Conservation (phyloP, 768 basidiomycete genomes). For the Mycena haematopus region DNA sequence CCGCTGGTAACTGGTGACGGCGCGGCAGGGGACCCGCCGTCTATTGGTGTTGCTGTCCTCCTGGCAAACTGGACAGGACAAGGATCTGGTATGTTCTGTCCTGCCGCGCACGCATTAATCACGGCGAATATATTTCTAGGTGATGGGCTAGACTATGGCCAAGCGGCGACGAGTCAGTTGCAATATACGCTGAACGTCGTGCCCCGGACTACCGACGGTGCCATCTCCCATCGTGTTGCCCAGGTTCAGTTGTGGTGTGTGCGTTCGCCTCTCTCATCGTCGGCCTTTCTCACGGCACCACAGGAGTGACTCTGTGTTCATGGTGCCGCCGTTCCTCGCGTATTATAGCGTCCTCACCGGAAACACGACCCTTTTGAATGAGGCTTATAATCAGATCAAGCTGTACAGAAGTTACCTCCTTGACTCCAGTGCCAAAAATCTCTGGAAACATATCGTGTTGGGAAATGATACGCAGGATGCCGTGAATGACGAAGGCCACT, state of each 20-base stretch:
- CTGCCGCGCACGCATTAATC: not conserved
- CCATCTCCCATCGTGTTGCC: slow-evolving; percentile 76
- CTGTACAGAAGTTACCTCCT: slow-evolving; percentile 73
- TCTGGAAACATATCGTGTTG: slow-evolving; percentile 81
- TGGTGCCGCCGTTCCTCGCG: slow-evolving; percentile 88
- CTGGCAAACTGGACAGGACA: slow-evolving; percentile 55
- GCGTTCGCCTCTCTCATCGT: not conserved
- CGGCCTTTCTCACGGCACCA: not conserved
- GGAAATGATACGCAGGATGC: slow-evolving; percentile 43
- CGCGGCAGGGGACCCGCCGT: slow-evolving; percentile 80
- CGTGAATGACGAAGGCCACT: slow-evolving; percentile 70
- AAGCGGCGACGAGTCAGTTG: slow-evolving; percentile 71
- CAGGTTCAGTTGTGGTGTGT: slow-evolving; percentile 75
- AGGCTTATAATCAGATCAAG: slow-evolving; percentile 74
- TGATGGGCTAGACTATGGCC: slow-evolving; percentile 60
- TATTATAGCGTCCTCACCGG: slow-evolving; percentile 73
- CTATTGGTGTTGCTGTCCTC: slow-evolving; percentile 75
- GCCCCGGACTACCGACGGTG: slow-evolving; percentile 74
- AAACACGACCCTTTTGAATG: slow-evolving; percentile 63
- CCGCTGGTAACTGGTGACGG: slow-evolving; percentile 62
- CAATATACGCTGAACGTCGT: slow-evolving; percentile 62
- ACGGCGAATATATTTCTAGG: not conserved
- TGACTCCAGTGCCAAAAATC: slow-evolving; percentile 52
- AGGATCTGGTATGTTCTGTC: slow-evolving; percentile 14
- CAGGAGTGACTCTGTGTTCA: slow-evolving; percentile 84